Evolutionary conservation across 768 basidiomycete genomes (phyloP).

Genomic region (Mycena galopus): DNA sequence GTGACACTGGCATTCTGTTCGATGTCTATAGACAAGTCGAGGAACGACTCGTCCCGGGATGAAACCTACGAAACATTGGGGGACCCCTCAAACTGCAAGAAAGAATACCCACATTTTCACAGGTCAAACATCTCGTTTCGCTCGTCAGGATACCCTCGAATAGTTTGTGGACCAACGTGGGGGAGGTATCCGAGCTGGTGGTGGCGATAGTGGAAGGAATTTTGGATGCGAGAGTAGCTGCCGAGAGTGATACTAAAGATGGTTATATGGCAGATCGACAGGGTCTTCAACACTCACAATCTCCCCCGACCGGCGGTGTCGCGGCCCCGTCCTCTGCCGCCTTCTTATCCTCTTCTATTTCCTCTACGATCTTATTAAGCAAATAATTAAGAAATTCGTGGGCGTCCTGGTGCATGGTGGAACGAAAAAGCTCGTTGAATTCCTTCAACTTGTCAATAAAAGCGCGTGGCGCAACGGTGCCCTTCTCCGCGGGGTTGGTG

Average conservation of each 20-base stretch:
- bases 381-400: constrained; percentile 98
- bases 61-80: constrained; percentile 68
- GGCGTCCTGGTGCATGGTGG: constrained; percentile 96
- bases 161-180: constrained; percentile 89
- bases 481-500: constrained; percentile 80
- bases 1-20: constrained; percentile 98
- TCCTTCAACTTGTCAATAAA: constrained; percentile 96
- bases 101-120: constrained; percentile 84
- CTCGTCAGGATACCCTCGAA: constrained; percentile 96
- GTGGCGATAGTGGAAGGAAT: constrained; percentile 56
- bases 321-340: constrained; percentile 47
- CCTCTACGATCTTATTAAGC: constrained; percentile 93
- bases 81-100: constrained; percentile 16
- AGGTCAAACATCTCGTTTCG: constrained; percentile 97
- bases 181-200: constrained; percentile 58
- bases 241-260: constrained; percentile 69
- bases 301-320: constrained; percentile 61
- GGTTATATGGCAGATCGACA: background rate
- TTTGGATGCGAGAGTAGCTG: constrained; percentile 65
- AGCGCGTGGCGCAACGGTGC: constrained; percentile 89
- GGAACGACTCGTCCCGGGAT: constrained; percentile 94
- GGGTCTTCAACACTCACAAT: constrained; percentile 63
- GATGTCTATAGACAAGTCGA: constrained; percentile 99
- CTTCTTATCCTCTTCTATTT: constrained; percentile 82
- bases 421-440: constrained; percentile 91